Conservation (phyloP, 768 basidiomycete genomes). For the Lactarius tabidus region DNA sequence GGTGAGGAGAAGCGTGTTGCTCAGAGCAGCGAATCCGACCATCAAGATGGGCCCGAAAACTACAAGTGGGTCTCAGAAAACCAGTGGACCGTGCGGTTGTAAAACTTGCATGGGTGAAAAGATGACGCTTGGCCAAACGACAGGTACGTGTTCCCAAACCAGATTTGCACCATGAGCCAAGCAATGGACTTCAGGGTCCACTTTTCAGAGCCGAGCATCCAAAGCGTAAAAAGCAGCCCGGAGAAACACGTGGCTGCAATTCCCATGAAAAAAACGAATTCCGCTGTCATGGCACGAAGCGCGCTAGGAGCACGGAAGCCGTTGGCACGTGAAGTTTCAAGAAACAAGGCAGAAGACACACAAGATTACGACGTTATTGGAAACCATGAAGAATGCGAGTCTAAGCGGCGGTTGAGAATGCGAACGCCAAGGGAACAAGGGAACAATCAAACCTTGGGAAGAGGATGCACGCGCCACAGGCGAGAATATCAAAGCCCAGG, state of each 20-base stretch:
- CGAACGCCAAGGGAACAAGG: background rate
- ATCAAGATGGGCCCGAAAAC: conserved; percentile 76
- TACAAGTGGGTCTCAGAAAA: conserved; percentile 4
- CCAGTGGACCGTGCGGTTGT: background rate
- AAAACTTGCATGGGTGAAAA: conserved; percentile 38
- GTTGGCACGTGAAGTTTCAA: background rate
- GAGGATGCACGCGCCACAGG: conserved; percentile 81
- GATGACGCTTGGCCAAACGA: conserved; percentile 41
- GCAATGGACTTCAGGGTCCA: conserved; percentile 53
- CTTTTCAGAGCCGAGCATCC: conserved; percentile 43
- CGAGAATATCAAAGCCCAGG: conserved; percentile 76
- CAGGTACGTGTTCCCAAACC: conserved; percentile 77
- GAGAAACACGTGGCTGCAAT: conserved; percentile 81
- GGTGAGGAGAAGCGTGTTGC: conserved; percentile 74
- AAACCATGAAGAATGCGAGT: conserved; percentile 75
- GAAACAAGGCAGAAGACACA: conserved; percentile 34
- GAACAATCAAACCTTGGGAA: conserved; percentile 60
- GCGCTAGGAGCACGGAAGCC: conserved; percentile 42
- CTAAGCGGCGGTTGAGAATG: conserved; percentile 33
- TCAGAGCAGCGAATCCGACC: conserved; percentile 73
- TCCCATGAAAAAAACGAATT: conserved; percentile 74
- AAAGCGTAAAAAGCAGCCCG: conserved; percentile 58
- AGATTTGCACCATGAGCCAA: conserved; percentile 84
- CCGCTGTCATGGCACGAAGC: conserved; percentile 74
- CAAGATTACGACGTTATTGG: conserved; percentile 77